Percentiles rank a stretch among this genome's conserved stretches.
These are phyloP conservation scores for Rhodamnia rubescens DNA, from an alignment of 345 rosid genomes.

Conservation along the genomic window DNA sequence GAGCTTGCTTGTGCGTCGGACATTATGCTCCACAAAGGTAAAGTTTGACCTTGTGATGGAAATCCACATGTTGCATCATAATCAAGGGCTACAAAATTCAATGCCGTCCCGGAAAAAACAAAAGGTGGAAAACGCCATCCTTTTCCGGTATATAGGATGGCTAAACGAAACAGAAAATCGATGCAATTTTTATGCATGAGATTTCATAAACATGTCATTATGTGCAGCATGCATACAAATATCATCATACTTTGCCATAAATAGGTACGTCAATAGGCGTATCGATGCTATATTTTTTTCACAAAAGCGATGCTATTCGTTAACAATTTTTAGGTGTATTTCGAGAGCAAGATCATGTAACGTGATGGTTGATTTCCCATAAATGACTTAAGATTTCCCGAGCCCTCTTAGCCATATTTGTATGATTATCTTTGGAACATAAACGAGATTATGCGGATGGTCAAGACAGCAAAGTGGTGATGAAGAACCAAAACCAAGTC, in stretches of 20 bases:
- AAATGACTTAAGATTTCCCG: not conserved
- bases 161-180: not conserved
- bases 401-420: too few relatives aligned
- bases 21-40: not conserved
- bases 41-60: not conserved
- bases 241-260: too few relatives aligned
- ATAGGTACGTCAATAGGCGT: not conserved
- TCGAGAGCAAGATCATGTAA: fast-evolving
- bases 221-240: not conserved
- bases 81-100: not conserved
- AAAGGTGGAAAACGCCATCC: not conserved
- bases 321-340: not conserved
- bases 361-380: not conserved
- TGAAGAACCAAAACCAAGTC: not conserved
- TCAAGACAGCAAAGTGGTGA: not conserved
- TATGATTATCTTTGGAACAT: too few relatives aligned
- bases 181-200: not conserved
- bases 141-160: not conserved
- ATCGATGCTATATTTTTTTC: not conserved
- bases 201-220: not conserved
- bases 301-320: not conserved
- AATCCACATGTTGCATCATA: not conserved
- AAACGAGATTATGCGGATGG: too few relatives aligned
- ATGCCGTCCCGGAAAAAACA: not conserved
- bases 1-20: not conserved